These are phyloP conservation scores for Phytophthora europaea DNA, from an alignment of 352 stramenopile genomes.

Conservation along the genomic window DNA sequence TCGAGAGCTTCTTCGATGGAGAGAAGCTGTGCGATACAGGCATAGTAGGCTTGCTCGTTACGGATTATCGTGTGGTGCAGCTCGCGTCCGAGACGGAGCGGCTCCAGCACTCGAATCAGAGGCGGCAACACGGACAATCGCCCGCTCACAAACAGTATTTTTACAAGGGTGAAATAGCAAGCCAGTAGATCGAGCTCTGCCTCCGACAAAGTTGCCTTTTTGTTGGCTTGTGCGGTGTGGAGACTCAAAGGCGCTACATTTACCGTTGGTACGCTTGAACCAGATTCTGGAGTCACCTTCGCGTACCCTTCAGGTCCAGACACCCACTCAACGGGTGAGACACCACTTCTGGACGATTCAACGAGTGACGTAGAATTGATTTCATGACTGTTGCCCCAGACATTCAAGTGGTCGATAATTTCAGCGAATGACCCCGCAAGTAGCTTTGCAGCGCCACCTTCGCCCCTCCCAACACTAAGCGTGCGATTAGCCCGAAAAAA, in stretches of 20 bases:
- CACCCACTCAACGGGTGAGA: conserved; percentile 38
- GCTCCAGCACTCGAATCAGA: conserved; percentile 74
- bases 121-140: conserved; percentile 54
- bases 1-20: conserved; percentile 45
- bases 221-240: conserved; percentile 6
- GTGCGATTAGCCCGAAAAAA: conserved; percentile 57
- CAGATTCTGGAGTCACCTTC: conserved; percentile 24
- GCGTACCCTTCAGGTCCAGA: conserved; percentile 25
- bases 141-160: conserved; percentile 87
- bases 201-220: conserved; percentile 24
- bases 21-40: conserved; percentile 87
- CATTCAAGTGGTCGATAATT: conserved; percentile 37
- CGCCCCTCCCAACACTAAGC: conserved; percentile 39
- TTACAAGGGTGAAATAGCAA: conserved; percentile 85
- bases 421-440: conserved; percentile 41
- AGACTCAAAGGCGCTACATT: not conserved
- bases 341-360: not conserved
- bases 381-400: conserved; percentile 15
- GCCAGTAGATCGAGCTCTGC: conserved; percentile 84
- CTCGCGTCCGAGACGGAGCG: conserved; percentile 58
- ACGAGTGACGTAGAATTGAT: not conserved
- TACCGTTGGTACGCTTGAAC: not conserved
- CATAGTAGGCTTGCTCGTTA: conserved; percentile 92
- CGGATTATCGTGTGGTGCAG: conserved; percentile 87
- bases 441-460: conserved; percentile 17